A percentile compares a stretch with the other conserved stretches of the same genome.
These are phyloP conservation scores for Saccharomycopsis sp. DNA, from an alignment of 805 yeast species.

Conservation along the genomic window DNA sequence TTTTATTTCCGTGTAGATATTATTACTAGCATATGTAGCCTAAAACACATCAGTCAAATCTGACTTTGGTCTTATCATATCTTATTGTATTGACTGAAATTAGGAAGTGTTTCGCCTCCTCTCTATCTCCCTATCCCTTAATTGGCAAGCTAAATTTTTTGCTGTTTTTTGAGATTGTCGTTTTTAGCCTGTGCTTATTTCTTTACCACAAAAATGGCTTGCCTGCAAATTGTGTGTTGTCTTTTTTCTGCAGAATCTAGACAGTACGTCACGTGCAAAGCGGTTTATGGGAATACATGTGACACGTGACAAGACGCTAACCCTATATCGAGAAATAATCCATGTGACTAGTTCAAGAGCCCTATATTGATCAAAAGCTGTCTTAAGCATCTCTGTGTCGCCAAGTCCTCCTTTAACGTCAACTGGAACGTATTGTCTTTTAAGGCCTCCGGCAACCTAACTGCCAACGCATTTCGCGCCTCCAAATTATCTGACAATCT, in stretches of 20 bases:
- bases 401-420: conserved; percentile 76
- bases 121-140: background rate
- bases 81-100: background rate
- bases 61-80: background rate
- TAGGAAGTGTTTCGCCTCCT: background rate
- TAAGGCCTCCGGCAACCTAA: conserved; percentile 79
- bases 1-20: background rate
- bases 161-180: background rate
- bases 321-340: too few species aligned
- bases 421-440: conserved; percentile 79
- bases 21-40: background rate
- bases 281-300: background rate
- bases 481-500: conserved; percentile 85
- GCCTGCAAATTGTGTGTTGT: background rate
- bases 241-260: background rate
- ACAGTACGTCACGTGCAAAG: background rate
- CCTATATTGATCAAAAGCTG: conserved; percentile 40
- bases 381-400: conserved; percentile 80
- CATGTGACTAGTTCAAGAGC: background rate
- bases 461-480: conserved; percentile 80
- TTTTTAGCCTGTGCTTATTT: background rate
- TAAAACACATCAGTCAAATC: background rate
- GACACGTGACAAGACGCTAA: too few species aligned
- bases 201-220: conserved; percentile 3
- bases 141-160: background rate